These are phyloP conservation scores for Pleurotus citrinopileatus DNA, from an alignment of 768 basidiomycete species.

Conservation along the genomic window DNA sequence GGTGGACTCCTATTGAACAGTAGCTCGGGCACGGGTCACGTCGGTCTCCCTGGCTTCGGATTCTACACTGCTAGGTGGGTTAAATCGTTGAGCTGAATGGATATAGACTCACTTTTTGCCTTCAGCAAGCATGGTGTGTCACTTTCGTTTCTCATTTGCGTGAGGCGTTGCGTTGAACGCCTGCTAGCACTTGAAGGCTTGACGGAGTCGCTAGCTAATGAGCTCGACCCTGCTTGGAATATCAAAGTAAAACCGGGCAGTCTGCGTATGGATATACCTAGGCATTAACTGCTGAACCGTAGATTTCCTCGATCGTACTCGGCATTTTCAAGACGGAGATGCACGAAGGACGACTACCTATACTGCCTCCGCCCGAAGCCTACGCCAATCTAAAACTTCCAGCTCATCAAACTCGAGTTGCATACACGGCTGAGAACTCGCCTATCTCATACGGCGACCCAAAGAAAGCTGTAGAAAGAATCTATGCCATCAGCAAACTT, in stretches of 20 bases:
- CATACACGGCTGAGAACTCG: neutral
- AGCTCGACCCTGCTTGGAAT: conserved; percentile 34
- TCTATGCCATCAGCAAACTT: neutral
- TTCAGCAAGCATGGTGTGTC: conserved; percentile 3
- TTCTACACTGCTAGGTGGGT: conserved; percentile 21
- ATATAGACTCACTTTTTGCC: neutral
- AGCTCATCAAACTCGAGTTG: neutral
- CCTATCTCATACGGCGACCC: neutral
- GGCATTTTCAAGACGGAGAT: neutral
- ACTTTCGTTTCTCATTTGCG: neutral
- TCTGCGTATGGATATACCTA: neutral
- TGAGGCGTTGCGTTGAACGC: too few species aligned
- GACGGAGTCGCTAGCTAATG: conserved; percentile 23
- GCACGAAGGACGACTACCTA: neutral
- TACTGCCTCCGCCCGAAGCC: neutral
- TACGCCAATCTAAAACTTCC: neutral
- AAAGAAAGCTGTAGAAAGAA: neutral
- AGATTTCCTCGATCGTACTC: neutral
- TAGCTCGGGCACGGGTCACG: conserved; percentile 24
- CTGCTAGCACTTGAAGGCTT: conserved; percentile 27
- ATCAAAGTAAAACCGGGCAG: conserved; percentile 16
- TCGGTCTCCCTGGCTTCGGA: conserved; percentile 1
- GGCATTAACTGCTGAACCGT: neutral
- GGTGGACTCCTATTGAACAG: conserved; percentile 31
- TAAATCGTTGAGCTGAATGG: neutral